Percentiles rank a stretch among this genome's conserved stretches.
Evolutionary conservation across 495 filamentous ascomycete species (phyloP).

Genomic region (Arthonia radiata): DNA sequence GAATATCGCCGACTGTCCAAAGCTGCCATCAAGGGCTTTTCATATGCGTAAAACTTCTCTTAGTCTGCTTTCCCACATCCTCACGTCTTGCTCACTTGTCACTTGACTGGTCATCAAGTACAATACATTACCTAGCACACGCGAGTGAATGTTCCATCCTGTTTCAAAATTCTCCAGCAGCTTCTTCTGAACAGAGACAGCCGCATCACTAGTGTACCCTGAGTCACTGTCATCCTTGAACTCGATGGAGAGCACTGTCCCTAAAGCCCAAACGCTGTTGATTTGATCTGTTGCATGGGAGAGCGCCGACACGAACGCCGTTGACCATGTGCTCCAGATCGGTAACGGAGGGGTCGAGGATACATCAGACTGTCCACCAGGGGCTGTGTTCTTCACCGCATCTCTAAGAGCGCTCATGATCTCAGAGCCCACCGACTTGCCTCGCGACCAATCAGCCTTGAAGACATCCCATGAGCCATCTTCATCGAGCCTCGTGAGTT

Average conservation of each 20-base stretch:
- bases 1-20: no score
- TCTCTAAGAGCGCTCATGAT: background rate
- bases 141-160: constrained; percentile 37
- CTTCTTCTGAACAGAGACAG: constrained; percentile 29
- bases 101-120: constrained; percentile 58
- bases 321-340: constrained; percentile 48
- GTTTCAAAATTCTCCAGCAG: constrained; percentile 14
- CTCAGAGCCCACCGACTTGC: background rate
- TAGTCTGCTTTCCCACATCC: no score
- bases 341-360: no score
- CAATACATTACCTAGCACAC: constrained; percentile 50
- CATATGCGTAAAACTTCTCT: no score
- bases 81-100: no score
- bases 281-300: constrained; percentile 26
- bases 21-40: no score
- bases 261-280: constrained; percentile 41
- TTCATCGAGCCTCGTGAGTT: constrained; percentile 28
- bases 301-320: constrained; percentile 26
- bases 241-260: constrained; percentile 42
- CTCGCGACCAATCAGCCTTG: constrained; percentile 18
- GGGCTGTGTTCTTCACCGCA: background rate
- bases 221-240: constrained; percentile 17
- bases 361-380: no score
- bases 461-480: constrained; percentile 23
- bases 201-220: constrained; percentile 44